Conservation (phyloP, 1,284 basidiomycete genomes). For the Microbotryomycetes sp. region DNA sequence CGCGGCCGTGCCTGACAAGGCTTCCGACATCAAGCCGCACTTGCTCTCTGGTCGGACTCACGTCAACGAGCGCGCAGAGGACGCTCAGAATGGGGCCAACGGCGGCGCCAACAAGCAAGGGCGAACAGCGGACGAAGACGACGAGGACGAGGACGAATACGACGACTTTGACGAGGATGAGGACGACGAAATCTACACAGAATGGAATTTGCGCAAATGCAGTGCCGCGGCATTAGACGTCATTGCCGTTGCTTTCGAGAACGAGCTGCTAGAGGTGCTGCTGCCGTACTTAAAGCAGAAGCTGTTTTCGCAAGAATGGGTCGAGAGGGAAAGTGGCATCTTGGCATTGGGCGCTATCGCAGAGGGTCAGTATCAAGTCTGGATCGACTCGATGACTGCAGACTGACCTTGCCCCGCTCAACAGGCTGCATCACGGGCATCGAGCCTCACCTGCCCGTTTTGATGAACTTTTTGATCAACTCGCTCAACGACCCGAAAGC, state of each 20-base stretch:
- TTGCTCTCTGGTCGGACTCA: constrained; percentile 80
- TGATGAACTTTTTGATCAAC: constrained; percentile 86
- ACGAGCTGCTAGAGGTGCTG: constrained; percentile 78
- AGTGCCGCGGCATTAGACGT: constrained; percentile 97
- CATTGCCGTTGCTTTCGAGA: constrained; percentile 83
- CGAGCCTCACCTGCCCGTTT: constrained; percentile 83
- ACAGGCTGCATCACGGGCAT: constrained; percentile 92
- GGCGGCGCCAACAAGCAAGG: constrained; percentile 3
- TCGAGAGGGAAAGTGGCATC: constrained; percentile 91
- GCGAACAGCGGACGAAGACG: constrained; percentile 55
- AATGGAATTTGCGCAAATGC: constrained; percentile 98
- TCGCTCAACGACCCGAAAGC: constrained; percentile 88
- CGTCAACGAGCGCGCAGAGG: constrained; percentile 37
- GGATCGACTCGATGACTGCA: constrained; percentile 1
- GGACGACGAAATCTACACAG: constrained; percentile 92
- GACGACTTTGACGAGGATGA: constrained; percentile 84
- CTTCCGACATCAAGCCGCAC: constrained; percentile 90
- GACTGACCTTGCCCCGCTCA: constrained; percentile 5
- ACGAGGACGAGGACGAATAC: constrained; percentile 78
- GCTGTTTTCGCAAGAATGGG: constrained; percentile 88
- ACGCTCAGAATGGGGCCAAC: constrained; percentile 5
- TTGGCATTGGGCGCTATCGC: constrained; percentile 96
- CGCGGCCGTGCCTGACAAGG: constrained; percentile 72
- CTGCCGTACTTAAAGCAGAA: constrained; percentile 87
- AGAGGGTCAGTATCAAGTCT: constrained; percentile 66